Conservation (phyloP, 148 eudicot genomes). For the Rhododendron mucronatum region DNA sequence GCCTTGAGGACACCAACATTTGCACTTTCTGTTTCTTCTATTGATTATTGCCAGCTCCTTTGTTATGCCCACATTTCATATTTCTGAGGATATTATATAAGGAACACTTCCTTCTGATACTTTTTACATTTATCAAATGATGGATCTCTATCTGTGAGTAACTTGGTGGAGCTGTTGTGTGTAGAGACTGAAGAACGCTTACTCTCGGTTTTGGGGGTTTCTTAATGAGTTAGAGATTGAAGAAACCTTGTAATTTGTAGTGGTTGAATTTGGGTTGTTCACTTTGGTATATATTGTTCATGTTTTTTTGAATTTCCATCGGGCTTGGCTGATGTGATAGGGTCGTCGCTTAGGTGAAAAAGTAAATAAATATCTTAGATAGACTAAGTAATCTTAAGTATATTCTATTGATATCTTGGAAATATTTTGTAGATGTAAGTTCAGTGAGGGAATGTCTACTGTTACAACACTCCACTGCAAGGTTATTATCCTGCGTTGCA, state of each 20-base stretch:
- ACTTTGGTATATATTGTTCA: neutral
- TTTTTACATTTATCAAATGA: neutral
- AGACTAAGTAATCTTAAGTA: neutral
- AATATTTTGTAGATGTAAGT: neutral
- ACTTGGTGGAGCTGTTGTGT: neutral
- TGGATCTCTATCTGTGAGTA: neutral
- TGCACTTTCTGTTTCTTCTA: neutral
- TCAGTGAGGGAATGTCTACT: neutral
- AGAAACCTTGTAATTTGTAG: neutral
- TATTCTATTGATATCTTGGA: neutral
- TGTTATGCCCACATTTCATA: neutral
- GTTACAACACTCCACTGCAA: neutral
- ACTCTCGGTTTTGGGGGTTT: neutral
- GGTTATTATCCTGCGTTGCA: neutral
- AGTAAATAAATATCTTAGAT: neutral
- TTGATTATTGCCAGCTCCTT: too few relatives aligned
- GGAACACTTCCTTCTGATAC: neutral
- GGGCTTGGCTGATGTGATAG: neutral
- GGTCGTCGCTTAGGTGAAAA: neutral
- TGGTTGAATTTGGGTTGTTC: neutral
- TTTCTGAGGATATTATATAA: neutral
- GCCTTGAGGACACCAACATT: neutral
- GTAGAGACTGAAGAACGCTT: neutral
- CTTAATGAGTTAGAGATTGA: neutral
- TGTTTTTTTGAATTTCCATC: neutral